A percentile compares a stretch with the other conserved stretches of the same genome.
Evolutionary conservation across 805 yeast species (phyloP).

Genomic region (Kodamaea kakaduensis): DNA sequence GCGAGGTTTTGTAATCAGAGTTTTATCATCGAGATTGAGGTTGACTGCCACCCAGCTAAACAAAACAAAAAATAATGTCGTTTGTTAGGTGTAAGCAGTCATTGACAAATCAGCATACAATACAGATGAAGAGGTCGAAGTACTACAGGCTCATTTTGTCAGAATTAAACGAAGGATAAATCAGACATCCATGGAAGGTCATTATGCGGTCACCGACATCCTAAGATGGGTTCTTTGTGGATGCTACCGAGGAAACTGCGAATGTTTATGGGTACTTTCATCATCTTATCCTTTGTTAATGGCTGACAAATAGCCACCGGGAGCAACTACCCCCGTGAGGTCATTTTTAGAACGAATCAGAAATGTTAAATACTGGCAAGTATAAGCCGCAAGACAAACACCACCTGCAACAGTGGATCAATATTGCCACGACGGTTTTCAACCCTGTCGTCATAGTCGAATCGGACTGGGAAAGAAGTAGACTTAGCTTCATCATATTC

Average conservation of each 20-base stretch:
- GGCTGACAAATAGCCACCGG: conserved; percentile 9
- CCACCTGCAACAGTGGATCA: conserved; percentile 38
- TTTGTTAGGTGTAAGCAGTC: too few relatives aligned
- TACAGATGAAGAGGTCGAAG: too few relatives aligned
- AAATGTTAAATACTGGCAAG: conserved; percentile 79
- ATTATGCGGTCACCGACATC: conserved; percentile 80
- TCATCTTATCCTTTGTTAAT: conserved; percentile 43
- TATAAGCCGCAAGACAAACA: conserved; percentile 55
- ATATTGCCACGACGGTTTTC: conserved; percentile 42
- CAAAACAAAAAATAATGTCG: too few relatives aligned
- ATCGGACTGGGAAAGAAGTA: conserved; percentile 89
- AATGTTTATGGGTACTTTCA: conserved; percentile 76
- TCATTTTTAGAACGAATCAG: conserved; percentile 43
- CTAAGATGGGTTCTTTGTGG: conserved; percentile 79
- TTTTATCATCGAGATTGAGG: too few relatives aligned
- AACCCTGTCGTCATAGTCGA: conserved; percentile 93
- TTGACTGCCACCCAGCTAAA: background rate
- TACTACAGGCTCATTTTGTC: too few relatives aligned
- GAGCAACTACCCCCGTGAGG: conserved; percentile 10
- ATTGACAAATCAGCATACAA: too few relatives aligned
- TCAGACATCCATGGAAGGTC: conserved; percentile 96
- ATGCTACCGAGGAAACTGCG: conserved; percentile 97
- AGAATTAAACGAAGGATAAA: conserved; percentile 18
- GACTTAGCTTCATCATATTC: conserved; percentile 49
- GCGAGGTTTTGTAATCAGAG: too few relatives aligned